Evolutionary conservation across 768 basidiomycete genomes (phyloP), one percentile per base, ranked within the genome.

Genomic region (Boletellus ananas): DNA sequence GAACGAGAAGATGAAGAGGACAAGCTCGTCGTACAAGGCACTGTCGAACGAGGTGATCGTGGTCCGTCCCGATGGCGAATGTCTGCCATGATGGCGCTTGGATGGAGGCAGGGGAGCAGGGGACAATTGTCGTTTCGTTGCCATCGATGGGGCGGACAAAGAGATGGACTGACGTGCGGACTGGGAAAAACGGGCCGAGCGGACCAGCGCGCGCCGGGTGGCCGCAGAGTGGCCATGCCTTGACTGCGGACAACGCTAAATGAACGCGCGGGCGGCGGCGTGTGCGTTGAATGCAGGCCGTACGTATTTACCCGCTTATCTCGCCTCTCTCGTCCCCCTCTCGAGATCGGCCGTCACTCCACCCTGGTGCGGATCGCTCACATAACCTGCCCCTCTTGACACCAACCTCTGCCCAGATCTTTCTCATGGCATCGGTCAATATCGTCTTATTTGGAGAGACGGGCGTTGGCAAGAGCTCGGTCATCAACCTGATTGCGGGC

Each of bases 1-100:
- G 67, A 83, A 76, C 2, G 87, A 82, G 72, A 91, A 87, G 47
- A 90, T 81, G 59, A 74, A 77, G 18, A 90, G 72, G 40, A 89
- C 71, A 40, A 91, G 78, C 68, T 91, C 88, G 58, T 91, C 89
- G 61, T 81, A 90, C 37, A 90, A 68, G 4, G 77, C 71, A 49
- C 67, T 72, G 53, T 84, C 78, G 58, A 87, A 80, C 14, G 72
- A 74, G 29, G 69, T 53, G 53, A 60, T 38, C 23, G 52, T 41
- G 6, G 47, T 57, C 25, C 52, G 49, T 29, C 47, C 58, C 3
- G 49, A 50, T 23, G 54, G 55, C 46, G 41, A 16, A 33, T 47
- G 37, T 11, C 40, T 40, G 43, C 58, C 55, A 55, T 79, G 80
- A 11, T 74, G 56, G 21, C 84, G 81, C 66, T 87, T 89, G 41